Percentiles rank a stretch among this genome's conserved stretches.
phyloP scores from a whole-genome alignment of 192 early-diverging fungal genomes.

The Diversispora epigaea region DNA sequence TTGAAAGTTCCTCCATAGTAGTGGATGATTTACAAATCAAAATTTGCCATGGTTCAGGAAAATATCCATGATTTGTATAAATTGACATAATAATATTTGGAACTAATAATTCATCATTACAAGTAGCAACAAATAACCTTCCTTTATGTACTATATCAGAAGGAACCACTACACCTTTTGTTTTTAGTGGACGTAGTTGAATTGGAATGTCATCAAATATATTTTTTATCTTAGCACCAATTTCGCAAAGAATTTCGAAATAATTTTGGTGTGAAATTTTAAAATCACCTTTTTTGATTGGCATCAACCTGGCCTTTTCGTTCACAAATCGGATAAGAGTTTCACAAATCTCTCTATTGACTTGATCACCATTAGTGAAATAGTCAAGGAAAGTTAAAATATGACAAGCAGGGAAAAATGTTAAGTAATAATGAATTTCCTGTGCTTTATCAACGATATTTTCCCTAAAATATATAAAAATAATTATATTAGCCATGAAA shows the following conservation, averaged over 20 bases:
- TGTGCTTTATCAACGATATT: neutral
- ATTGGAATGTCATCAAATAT: constrained; percentile 2
- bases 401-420: constrained; percentile 17
- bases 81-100: constrained; percentile 33
- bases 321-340: constrained; percentile 19
- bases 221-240: constrained; percentile 15
- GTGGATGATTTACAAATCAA: constrained; percentile 28
- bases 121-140: constrained; percentile 27
- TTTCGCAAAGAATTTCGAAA: neutral
- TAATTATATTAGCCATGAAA: neutral
- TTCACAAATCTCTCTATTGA: neutral
- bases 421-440: constrained; percentile 18
- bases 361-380: neutral
- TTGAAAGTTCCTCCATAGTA: constrained; percentile 19
- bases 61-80: constrained; percentile 27
- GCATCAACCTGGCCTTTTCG: neutral
- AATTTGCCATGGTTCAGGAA: constrained; percentile 31
- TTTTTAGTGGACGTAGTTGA: neutral
- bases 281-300: neutral
- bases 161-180: no score
- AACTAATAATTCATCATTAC: constrained; percentile 27
- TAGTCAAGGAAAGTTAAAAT: constrained; percentile 23
- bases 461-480: constrained; percentile 17
- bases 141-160: neutral
- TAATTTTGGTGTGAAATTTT: neutral